phyloP scores from a whole-genome alignment of 352 stramenopile species.

The Pythium brachiatum region DNA sequence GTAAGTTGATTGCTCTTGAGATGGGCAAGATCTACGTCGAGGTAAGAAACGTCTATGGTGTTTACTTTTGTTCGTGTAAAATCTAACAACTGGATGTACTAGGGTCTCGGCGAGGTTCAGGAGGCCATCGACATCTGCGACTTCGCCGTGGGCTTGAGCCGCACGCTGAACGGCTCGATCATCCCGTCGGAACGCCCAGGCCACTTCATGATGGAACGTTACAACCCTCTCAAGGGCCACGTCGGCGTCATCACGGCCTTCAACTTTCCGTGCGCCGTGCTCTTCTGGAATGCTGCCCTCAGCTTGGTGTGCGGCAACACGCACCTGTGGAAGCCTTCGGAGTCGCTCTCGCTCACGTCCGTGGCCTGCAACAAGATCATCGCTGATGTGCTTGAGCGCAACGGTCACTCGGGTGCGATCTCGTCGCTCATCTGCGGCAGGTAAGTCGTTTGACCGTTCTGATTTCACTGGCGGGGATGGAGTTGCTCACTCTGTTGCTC shows the following conservation, averaged over 20 bases:
- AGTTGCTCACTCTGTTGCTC: not conserved
- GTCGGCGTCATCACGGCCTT: slow-evolving; percentile 94
- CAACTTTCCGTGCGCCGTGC: slow-evolving; percentile 91
- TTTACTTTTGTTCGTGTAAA: not conserved
- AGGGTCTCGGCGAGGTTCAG: slow-evolving; percentile 91
- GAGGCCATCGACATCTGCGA: slow-evolving; percentile 95
- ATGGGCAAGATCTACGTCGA: slow-evolving; percentile 94
- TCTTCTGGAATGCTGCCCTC: slow-evolving; percentile 91
- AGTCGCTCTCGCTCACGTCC: slow-evolving; percentile 87
- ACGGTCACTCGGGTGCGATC: slow-evolving; percentile 80
- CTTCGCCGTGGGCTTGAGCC: slow-evolving; percentile 90
- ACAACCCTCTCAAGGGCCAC: slow-evolving; percentile 91
- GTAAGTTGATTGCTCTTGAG: slow-evolving; percentile 89
- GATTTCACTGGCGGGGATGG: not conserved
- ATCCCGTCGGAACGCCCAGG: slow-evolving; percentile 89
- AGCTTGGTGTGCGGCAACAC: slow-evolving; percentile 91
- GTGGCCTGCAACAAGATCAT: slow-evolving; percentile 92
- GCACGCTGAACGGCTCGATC: slow-evolving; percentile 85
- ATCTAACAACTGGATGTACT: not conserved
- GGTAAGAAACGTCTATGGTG: slow-evolving; percentile 19
- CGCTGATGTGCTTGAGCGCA: slow-evolving; percentile 83
- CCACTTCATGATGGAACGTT: slow-evolving; percentile 94
- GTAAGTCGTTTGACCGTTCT: slow-evolving; percentile 20
- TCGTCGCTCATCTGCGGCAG: slow-evolving; percentile 80
- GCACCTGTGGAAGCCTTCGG: slow-evolving; percentile 90